These are phyloP conservation scores for Ophiostoma ips DNA, from an alignment of 2,329 filamentous ascomycete species.

Conservation along the genomic window DNA sequence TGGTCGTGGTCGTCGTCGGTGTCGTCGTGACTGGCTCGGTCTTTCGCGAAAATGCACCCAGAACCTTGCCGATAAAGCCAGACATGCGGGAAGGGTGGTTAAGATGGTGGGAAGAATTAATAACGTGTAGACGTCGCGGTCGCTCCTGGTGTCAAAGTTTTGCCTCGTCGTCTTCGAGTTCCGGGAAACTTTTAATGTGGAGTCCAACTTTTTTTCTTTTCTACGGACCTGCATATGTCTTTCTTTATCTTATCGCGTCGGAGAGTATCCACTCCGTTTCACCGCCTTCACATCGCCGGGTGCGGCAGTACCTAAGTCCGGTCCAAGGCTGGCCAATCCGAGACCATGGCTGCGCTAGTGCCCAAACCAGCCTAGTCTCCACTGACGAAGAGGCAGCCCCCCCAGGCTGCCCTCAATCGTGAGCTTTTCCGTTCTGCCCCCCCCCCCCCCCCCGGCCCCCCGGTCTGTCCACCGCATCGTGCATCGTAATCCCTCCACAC, in stretches of 20 bases:
- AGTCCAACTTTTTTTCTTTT: neutral
- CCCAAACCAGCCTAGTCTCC: constrained; percentile 8
- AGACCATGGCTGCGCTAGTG: neutral
- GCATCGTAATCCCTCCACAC: neutral
- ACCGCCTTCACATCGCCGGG: neutral
- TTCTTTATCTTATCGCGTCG: no score
- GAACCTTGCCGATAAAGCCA: constrained; percentile 9
- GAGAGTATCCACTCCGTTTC: no score
- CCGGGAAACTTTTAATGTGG: constrained; percentile 7
- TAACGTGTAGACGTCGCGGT: neutral
- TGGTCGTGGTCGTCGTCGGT: neutral
- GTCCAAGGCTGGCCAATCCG: constrained; percentile 4
- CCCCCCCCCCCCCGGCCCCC: neutral
- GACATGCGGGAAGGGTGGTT: constrained; percentile 3
- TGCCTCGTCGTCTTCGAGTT: neutral
- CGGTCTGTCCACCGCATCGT: neutral
- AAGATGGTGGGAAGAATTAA: neutral
- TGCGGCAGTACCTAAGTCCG: constrained; percentile 3
- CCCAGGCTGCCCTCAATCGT: constrained; percentile 5
- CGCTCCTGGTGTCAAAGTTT: neutral
- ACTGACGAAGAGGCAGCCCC: constrained; percentile 4
- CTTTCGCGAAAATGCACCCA: constrained; percentile 4
- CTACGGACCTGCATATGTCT: neutral
- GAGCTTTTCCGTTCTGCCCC: neutral
- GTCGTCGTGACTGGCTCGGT: no score